Evolutionary conservation across 2,329 filamentous ascomycete species (phyloP), one percentile per base, ranked within the genome.

Genomic region (Ampelomyces quisqualis): DNA sequence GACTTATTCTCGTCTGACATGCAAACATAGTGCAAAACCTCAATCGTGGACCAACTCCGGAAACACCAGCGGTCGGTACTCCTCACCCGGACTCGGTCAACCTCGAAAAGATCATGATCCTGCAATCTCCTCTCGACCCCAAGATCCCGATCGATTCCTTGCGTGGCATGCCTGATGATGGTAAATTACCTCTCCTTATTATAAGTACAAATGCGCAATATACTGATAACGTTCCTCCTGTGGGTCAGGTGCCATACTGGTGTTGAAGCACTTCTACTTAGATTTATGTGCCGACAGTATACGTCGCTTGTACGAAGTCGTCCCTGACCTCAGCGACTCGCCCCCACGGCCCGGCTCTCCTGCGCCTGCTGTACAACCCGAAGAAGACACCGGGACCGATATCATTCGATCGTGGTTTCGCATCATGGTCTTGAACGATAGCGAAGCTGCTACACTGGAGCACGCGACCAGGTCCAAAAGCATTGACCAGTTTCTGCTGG

Each of bases 371-470:
- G 34, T 38, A 3, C n/a, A 39, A 13, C 14, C 32, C 7, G 17
- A n/a, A 2, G 18, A 31, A 4, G 58, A 64, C 20, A 34, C 21
- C 8, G 60, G 58, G 0, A 51, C 51, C 1, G 52, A 62, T 2
- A 60, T 64, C 24, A 34, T 62, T 7, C 31, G 59, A 5, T 34
- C 58, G 0, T 62, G 59, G 60, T 62, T 64, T 19, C 43, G 59
- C 1, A 63, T 64, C 22, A 62, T 64, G 58, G 38, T 63, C 2
- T 28, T 63, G 1, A 57, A 64, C 24, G 56, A 62, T 10, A 63
- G 60, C 26, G 59, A 62, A 11, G 55, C 57, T 19, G 34, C 43
- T 2, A 37, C 45, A 1, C 26, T 62, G 0, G 55, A 59, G 26
- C 57, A 53, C 29, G 59, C 58, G 1, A 61, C 55, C 2, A 40